Evolutionary conservation across 169 alveolate species (phyloP).

Genomic region (Plasmodium billcollinsi): DNA sequence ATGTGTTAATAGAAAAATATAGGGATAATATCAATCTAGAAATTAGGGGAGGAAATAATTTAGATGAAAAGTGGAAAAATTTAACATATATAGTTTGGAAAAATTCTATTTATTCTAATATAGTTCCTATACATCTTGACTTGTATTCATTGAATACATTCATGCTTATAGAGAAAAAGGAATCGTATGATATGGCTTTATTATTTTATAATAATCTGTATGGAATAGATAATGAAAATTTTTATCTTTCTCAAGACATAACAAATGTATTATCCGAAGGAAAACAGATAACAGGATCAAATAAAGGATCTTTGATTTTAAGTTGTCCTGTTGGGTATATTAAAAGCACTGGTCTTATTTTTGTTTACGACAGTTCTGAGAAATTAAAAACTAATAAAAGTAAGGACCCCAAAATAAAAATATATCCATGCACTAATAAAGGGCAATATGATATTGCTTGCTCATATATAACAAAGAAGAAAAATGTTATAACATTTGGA

Average conservation of each 20-base stretch:
- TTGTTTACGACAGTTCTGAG: conserved; percentile 34
- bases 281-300: conserved; percentile 56
- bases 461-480: conserved; percentile 23
- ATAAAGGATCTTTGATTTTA: conserved; percentile 66
- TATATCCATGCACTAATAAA: conserved; percentile 48
- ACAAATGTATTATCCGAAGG: conserved; percentile 50
- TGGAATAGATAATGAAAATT: conserved; percentile 56
- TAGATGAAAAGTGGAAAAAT: conserved; percentile 33
- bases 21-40: conserved; percentile 19
- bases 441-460: conserved; percentile 69
- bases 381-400: not conserved
- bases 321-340: conserved; percentile 71
- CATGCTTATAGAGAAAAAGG: conserved; percentile 45
- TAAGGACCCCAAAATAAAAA: conserved; percentile 4
- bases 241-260: conserved; percentile 39
- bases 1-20: not conserved
- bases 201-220: conserved; percentile 36
- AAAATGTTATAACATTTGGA: conserved; percentile 42
- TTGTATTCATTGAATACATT: conserved; percentile 51
- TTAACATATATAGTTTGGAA: conserved; percentile 47
- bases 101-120: conserved; percentile 45
- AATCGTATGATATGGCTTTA: conserved; percentile 36
- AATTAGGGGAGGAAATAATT: conserved; percentile 31
- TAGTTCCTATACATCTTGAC: conserved; percentile 42
- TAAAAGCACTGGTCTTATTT: conserved; percentile 64